Conservation (phyloP, 140 eudicot genomes). For the Oenanthe javanica region DNA sequence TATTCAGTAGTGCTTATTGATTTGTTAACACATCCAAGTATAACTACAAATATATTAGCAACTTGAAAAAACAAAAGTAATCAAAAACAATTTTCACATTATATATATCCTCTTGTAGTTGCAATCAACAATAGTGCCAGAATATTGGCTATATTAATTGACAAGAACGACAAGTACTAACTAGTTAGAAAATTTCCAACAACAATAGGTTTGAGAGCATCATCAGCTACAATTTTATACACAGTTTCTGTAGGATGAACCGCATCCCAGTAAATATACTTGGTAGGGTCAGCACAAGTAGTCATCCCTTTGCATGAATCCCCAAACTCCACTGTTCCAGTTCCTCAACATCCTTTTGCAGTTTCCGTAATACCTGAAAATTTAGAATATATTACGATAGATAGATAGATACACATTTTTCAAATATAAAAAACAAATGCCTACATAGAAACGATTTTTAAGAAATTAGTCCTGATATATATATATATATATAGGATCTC, state of each 20-base stretch:
- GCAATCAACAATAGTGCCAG: background rate
- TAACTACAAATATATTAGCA: too few species aligned
- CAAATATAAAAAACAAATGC: too few species aligned
- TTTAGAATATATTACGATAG: background rate
- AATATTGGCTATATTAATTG: background rate
- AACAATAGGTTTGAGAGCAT: constrained; percentile 17
- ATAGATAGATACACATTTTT: background rate
- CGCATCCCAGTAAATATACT: constrained; percentile 66
- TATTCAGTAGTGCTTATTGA: background rate
- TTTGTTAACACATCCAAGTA: background rate
- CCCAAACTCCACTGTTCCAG: constrained; percentile 50
- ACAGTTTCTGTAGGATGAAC: constrained; percentile 55
- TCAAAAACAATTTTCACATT: background rate
- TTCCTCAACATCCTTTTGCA: constrained; percentile 59
- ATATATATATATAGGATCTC: background rate
- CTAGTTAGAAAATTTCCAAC: background rate
- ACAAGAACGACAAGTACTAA: background rate
- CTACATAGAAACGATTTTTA: too few species aligned
- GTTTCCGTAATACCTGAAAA: constrained; percentile 48
- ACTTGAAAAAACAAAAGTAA: background rate
- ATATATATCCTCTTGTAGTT: background rate
- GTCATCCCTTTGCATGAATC: constrained; percentile 35
- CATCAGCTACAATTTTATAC: constrained; percentile 46
- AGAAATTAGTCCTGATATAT: too few species aligned
- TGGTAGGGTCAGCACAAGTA: constrained; percentile 43